phyloP scores from a whole-genome alignment of 1,284 basidiomycete species.

The Earliella scabrosa region DNA sequence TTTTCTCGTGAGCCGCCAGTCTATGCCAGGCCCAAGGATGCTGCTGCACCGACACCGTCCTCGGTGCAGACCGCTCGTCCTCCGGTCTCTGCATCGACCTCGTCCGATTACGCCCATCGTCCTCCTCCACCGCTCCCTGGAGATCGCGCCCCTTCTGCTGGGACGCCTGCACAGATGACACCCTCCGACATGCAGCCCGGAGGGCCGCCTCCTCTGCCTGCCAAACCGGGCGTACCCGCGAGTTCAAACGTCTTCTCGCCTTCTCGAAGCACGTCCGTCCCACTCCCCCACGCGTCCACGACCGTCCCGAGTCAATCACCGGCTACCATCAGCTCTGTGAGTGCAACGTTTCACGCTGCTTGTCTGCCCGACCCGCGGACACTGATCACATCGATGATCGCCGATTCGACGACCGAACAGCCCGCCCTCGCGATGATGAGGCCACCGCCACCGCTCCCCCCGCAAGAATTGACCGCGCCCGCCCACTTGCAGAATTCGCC shows the following conservation, averaged over 20 bases:
- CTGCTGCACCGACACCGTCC: conserved; percentile 21
- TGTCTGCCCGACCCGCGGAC: conserved; percentile 3
- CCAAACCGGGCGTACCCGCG: conserved; percentile 44
- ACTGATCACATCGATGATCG: conserved; percentile 17
- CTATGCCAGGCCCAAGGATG: conserved; percentile 78
- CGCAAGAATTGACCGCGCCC: conserved; percentile 26
- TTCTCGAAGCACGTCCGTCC: conserved; percentile 29
- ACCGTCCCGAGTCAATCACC: conserved; percentile 16
- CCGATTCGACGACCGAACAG: conserved; percentile 26
- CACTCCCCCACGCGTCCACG: conserved; percentile 11
- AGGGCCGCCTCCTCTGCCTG: conserved; percentile 49
- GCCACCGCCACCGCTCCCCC: conserved; percentile 46
- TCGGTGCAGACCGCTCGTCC: conserved; percentile 26
- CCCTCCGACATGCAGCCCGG: conserved; percentile 22
- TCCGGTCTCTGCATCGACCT: conserved; percentile 14
- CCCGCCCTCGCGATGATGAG: conserved; percentile 37
- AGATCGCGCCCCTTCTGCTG: conserved; percentile 18
- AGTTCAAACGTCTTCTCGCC: conserved; percentile 4
- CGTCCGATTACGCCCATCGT: conserved; percentile 32
- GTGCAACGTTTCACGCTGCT: conserved; percentile 20
- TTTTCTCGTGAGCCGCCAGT: conserved; percentile 91
- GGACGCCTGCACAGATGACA: conserved; percentile 27
- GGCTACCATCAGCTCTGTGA: conserved; percentile 16
- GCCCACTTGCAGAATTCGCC: conserved; percentile 23
- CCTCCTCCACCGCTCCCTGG: conserved; percentile 37